Conservation (phyloP, 345 rosid species). For the Boechera divaricarpa region DNA sequence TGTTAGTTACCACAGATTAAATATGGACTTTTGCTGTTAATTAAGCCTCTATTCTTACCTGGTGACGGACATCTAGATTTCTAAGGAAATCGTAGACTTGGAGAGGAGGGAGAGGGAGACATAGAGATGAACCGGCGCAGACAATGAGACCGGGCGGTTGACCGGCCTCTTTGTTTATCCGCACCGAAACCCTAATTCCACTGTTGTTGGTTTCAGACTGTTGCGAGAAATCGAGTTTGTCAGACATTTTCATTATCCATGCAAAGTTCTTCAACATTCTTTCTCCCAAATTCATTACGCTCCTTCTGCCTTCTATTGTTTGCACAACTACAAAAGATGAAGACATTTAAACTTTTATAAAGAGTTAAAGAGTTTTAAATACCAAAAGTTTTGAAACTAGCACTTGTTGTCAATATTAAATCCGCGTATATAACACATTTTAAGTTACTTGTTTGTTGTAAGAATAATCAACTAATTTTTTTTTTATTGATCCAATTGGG, state of each 20-base stretch:
- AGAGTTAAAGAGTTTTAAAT: not conserved
- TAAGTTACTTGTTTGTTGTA: not conserved
- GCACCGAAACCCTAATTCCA: slow-evolving; percentile 60
- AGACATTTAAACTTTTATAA: not conserved
- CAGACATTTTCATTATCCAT: slow-evolving; percentile 53
- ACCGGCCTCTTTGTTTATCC: slow-evolving; percentile 51
- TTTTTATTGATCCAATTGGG: not conserved
- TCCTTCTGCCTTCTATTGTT: slow-evolving; percentile 50
- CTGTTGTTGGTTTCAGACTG: slow-evolving; percentile 49
- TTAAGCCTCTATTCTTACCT: slow-evolving; percentile 48
- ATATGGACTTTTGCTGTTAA: slow-evolving; percentile 4
- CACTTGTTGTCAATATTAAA: not conserved
- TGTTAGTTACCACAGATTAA: slow-evolving; percentile 7
- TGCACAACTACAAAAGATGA: slow-evolving; percentile 40
- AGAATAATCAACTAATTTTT: not conserved
- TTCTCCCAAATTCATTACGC: slow-evolving; percentile 58
- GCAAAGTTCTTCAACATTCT: slow-evolving; percentile 74
- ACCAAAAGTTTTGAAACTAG: not conserved
- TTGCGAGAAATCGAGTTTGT: slow-evolving; percentile 55
- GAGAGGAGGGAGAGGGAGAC: slow-evolving; percentile 63
- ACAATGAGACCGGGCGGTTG: slow-evolving; percentile 63
- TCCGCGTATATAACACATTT: not conserved
- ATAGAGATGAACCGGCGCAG: slow-evolving; percentile 74
- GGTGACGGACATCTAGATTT: slow-evolving; percentile 50
- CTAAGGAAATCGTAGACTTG: slow-evolving; percentile 57